Conservation (phyloP, 2,329 filamentous ascomycete genomes). For the Paecilomyces niveus region DNA sequence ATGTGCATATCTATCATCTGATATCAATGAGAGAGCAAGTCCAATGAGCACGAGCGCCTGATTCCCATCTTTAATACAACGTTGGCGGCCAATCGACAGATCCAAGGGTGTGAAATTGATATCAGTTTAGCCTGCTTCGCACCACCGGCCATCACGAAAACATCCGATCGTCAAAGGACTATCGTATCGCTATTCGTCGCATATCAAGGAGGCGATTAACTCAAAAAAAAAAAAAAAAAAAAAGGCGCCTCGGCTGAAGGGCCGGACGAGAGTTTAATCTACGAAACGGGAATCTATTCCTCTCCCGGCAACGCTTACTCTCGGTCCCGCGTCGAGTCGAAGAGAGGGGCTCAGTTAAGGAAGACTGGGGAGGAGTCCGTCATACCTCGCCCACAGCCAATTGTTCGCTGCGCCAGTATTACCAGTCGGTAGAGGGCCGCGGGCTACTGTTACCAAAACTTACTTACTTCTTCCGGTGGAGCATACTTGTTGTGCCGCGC, state of each 20-base stretch:
- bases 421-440: background rate
- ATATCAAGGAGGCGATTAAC: no score
- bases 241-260: background rate
- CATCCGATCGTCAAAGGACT: background rate
- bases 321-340: background rate
- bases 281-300: background rate
- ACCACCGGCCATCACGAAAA: background rate
- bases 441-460: background rate
- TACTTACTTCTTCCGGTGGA: background rate
- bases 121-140: background rate
- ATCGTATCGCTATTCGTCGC: background rate
- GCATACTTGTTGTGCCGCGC: background rate
- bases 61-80: background rate
- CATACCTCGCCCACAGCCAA: background rate
- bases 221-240: no score
- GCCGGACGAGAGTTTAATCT: background rate
- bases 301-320: background rate
- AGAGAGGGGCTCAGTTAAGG: no score
- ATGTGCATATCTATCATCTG: background rate
- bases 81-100: background rate
- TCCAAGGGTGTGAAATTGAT: background rate
- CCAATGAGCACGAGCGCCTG: background rate
- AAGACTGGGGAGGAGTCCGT: background rate
- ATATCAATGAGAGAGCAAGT: background rate
- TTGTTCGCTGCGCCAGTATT: background rate